These are phyloP conservation scores for Candida bentonensis DNA, from an alignment of 805 yeast species.

Conservation along the genomic window DNA sequence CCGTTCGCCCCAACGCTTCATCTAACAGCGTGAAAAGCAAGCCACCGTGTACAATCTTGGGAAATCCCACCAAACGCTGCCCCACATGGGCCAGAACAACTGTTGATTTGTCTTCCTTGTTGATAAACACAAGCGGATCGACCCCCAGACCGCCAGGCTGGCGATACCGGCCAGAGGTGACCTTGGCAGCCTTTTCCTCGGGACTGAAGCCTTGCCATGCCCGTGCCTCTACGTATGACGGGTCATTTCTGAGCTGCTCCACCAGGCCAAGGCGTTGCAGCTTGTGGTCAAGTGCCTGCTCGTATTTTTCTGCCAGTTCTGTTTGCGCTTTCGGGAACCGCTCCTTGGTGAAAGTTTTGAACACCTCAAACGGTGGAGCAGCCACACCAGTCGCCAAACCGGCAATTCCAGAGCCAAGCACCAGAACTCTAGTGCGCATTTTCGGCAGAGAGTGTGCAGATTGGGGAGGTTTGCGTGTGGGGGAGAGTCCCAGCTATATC, in stretches of 20 bases:
- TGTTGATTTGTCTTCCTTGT: background rate
- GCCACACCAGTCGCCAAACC: background rate
- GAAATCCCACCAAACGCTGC: background rate
- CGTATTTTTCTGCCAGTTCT: background rate
- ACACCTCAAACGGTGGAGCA: background rate
- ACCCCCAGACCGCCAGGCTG: background rate
- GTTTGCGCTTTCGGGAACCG: background rate
- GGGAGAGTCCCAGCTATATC: too few species aligned
- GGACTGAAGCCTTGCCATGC: background rate
- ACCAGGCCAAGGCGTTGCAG: background rate
- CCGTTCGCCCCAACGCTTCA: background rate
- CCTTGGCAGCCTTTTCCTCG: background rate
- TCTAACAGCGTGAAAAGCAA: background rate
- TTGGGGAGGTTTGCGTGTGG: too few species aligned
- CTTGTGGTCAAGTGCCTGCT: background rate
- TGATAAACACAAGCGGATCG: background rate
- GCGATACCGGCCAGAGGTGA: background rate
- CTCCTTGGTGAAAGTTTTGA: background rate
- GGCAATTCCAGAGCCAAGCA: background rate
- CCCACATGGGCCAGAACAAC: background rate
- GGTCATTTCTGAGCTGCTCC: background rate
- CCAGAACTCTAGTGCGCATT: too few species aligned
- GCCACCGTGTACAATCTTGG: background rate
- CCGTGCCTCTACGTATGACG: background rate
- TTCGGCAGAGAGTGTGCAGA: too few species aligned